Base-by-base conservation (phyloP, 805 yeast genomes). In the Lachancea quebecensis region DNA sequence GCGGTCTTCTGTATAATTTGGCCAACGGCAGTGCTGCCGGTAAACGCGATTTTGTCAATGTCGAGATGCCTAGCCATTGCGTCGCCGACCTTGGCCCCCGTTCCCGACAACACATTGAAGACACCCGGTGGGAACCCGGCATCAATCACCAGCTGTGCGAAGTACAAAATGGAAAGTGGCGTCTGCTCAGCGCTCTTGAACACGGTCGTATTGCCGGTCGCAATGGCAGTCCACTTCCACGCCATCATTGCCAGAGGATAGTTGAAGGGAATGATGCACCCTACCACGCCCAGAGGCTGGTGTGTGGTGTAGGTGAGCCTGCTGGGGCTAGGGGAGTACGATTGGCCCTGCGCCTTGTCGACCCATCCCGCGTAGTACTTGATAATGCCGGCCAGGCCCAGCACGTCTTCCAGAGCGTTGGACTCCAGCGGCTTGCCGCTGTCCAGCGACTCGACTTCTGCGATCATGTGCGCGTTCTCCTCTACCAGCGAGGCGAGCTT, bases 351-450 rank as follows among this genome's bases (percentile, higher is more conserved):
- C 44, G 79, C 70, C 66, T 81, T 78, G 64, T 83, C 86, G 42
- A 88, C 84, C 75, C 81, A 78, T 18, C 93, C 91, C 36, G 87
- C 88, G 57, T 77, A 76, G 59, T 81, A 82, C 54, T 76, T 75
- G 66, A 81, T 70, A 32, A 76, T 75, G 50, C 69, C 75, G 33
- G 77, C 73, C 34, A 78, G 68, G 47, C 77, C 81, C 15, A 70
- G 71, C 35, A 85, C 73, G 57, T 85, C 95, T 47, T 65, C 74
- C 31, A 71, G 66, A 21, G 85, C 77, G 60, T 78, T 78, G 32
- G 71, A 60, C 18, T 64, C 61, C 44, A 70, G 67, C 38, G 82
- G 76, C 58, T 79, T 80, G 52, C 85, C 85, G 39, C 77, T 69
- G 58, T 79, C 84, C 48, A 71, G 62, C 28, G 82, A 74, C 61